Evolutionary conservation across 345 rosid genomes (phyloP).

Genomic region (Turnera subulata): DNA sequence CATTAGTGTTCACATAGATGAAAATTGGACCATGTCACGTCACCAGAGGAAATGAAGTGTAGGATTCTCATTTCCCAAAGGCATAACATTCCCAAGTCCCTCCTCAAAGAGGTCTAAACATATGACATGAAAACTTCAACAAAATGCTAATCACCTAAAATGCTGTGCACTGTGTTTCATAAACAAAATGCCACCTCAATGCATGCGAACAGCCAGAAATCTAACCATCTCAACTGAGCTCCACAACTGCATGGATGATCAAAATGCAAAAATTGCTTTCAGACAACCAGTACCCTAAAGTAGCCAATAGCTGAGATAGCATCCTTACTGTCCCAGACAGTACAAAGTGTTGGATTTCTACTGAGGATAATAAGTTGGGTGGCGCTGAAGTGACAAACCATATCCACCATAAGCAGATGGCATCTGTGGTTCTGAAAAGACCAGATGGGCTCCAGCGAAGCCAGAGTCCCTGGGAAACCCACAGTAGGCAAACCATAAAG

Average conservation of each 20-base stretch:
- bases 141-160: too few species aligned
- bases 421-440: constrained; percentile 24
- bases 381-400: constrained; percentile 43
- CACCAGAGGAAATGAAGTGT: too few species aligned
- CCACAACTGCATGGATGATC: not conserved
- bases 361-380: constrained; percentile 46
- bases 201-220: not conserved
- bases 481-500: constrained; percentile 27
- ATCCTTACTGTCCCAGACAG: constrained; percentile 14
- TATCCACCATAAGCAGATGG: too few species aligned
- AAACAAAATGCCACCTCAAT: not conserved
- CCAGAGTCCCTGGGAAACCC: constrained; percentile 33
- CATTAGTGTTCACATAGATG: constrained; percentile 68
- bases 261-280: constrained; percentile 11
- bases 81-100: too few species aligned
- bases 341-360: constrained; percentile 27
- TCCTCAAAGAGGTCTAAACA: too few species aligned
- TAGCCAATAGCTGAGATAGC: constrained; percentile 1
- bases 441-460: constrained; percentile 25
- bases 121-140: not conserved
- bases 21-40: too few species aligned
- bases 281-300: constrained; percentile 8
- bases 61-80: too few species aligned
- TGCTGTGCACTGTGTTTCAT: not conserved
- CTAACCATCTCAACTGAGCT: not conserved